Evolutionary conservation across 2,329 filamentous ascomycete genomes (phyloP).

Genomic region (Diplodia corticola): DNA sequence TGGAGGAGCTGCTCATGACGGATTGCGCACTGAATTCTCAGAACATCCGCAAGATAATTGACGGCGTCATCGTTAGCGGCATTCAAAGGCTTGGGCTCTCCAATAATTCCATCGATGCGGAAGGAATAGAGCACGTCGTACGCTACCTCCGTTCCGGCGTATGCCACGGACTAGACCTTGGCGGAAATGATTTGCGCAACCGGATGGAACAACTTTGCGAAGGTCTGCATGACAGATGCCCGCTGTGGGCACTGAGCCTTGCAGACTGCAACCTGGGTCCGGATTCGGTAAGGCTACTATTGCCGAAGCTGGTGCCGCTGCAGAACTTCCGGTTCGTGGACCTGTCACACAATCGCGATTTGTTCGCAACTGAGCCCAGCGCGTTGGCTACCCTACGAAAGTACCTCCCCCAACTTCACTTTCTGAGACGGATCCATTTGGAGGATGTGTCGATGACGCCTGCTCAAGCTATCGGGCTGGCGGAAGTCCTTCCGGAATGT

Average conservation of each 20-base stretch:
- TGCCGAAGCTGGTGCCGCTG: conserved; percentile 71
- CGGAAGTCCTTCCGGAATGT: conserved; percentile 86
- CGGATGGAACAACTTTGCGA: conserved; percentile 51
- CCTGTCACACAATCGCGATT: conserved; percentile 80
- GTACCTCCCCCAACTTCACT: conserved; percentile 77
- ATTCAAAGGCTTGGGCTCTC: conserved; percentile 79
- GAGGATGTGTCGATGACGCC: conserved; percentile 79
- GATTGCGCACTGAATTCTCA: conserved; percentile 72
- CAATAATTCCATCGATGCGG: conserved; percentile 73
- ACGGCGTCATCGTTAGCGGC: conserved; percentile 76
- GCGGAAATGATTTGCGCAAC: conserved; percentile 71
- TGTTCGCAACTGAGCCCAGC: conserved; percentile 74
- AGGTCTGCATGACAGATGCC: conserved; percentile 51
- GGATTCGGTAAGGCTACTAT: conserved; percentile 68
- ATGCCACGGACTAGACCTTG: conserved; percentile 86
- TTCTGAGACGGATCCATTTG: conserved; percentile 82
- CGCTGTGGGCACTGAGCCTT: conserved; percentile 79
- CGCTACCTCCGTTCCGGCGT: conserved; percentile 73
- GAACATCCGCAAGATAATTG: conserved; percentile 74
- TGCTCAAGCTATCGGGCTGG: conserved; percentile 86
- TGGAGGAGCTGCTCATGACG: conserved; percentile 82
- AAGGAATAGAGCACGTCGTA: conserved; percentile 73
- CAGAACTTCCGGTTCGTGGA: conserved; percentile 83
- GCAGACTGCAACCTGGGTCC: conserved; percentile 81
- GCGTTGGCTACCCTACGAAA: conserved; percentile 74